A percentile compares a stretch with the other conserved stretches of the same genome.
These are phyloP conservation scores for Favolaschia claudopus DNA, from an alignment of 768 basidiomycete genomes.

Conservation along the genomic window DNA sequence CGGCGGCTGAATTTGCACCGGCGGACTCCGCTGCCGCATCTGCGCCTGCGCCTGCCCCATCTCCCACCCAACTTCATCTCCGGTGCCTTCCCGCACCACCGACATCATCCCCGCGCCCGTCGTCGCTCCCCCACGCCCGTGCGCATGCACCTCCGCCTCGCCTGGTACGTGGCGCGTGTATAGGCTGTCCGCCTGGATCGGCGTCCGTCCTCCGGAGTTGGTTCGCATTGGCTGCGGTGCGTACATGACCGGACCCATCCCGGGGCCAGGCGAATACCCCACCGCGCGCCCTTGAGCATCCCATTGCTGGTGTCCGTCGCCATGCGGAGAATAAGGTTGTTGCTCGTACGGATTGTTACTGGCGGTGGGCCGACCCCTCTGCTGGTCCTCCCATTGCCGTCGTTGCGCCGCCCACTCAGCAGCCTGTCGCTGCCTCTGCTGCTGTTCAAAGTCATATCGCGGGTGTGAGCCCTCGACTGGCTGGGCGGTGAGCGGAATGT, in stretches of 20 bases:
- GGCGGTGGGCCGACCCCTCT: slow-evolving; percentile 36
- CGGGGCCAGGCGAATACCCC: slow-evolving; percentile 54
- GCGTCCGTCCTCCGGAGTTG: slow-evolving; percentile 8
- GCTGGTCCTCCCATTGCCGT: slow-evolving; percentile 44
- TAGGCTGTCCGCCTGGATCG: slow-evolving; percentile 15
- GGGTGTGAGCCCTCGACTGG: slow-evolving; percentile 1
- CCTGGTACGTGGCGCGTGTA: slow-evolving; percentile 19
- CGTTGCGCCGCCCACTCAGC: slow-evolving; percentile 43
- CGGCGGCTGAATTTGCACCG: too few relatives aligned
- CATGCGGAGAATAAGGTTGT: too few relatives aligned
- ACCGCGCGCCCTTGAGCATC: slow-evolving; percentile 56
- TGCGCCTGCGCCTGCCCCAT: slow-evolving; percentile 21
- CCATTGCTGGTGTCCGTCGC: slow-evolving; percentile 66
- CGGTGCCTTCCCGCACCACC: slow-evolving; percentile 29
- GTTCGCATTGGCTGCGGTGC: slow-evolving; percentile 57
- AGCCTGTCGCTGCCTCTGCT: slow-evolving; percentile 23
- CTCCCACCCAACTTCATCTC: slow-evolving; percentile 45
- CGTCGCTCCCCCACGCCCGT: slow-evolving; percentile 18
- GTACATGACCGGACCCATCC: slow-evolving; percentile 40
- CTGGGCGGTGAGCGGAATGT: slow-evolving; percentile 25
- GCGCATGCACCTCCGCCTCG: slow-evolving; percentile 21
- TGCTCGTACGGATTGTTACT: too few relatives aligned
- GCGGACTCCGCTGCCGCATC: slow-evolving; percentile 13
- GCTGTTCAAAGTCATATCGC: slow-evolving; percentile 28
- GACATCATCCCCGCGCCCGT: not conserved